Conservation (phyloP, 2,329 filamentous ascomycete species). For the Verticillium klebahnii region DNA sequence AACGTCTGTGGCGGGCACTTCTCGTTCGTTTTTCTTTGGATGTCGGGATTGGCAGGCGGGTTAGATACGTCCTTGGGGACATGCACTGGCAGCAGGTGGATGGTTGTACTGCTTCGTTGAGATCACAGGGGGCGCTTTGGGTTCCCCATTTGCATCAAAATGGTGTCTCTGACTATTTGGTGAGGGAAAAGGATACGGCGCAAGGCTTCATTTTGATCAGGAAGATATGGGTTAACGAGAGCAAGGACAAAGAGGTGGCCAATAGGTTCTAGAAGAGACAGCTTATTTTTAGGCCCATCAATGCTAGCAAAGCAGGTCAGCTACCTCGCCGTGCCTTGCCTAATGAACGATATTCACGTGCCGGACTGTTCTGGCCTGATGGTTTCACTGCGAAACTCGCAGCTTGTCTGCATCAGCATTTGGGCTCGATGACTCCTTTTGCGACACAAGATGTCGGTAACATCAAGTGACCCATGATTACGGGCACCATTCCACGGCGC, state of each 20-base stretch:
- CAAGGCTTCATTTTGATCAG: not conserved
- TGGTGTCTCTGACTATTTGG: not conserved
- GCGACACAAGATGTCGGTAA: no score
- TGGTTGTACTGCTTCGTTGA: not conserved
- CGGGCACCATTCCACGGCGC: no score
- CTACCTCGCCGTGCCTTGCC: no score
- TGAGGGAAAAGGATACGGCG: not conserved
- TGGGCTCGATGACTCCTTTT: no score
- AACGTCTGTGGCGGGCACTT: not conserved
- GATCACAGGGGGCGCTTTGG: not conserved
- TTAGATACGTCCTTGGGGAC: slow-evolving; percentile 9
- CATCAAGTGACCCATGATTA: no score
- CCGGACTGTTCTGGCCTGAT: no score
- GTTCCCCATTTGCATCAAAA: not conserved
- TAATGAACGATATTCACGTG: no score
- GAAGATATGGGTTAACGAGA: not conserved
- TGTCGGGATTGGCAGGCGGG: not conserved
- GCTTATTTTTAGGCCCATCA: no score
- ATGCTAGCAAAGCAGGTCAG: no score
- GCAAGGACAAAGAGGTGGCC: not conserved
- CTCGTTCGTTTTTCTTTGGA: slow-evolving; percentile 5
- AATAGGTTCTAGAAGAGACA: no score
- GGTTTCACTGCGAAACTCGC: no score
- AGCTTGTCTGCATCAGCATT: no score
- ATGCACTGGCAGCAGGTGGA: not conserved